phyloP scores from a whole-genome alignment of 148 eudicot species.

The Rhododendron ferrugineum region DNA sequence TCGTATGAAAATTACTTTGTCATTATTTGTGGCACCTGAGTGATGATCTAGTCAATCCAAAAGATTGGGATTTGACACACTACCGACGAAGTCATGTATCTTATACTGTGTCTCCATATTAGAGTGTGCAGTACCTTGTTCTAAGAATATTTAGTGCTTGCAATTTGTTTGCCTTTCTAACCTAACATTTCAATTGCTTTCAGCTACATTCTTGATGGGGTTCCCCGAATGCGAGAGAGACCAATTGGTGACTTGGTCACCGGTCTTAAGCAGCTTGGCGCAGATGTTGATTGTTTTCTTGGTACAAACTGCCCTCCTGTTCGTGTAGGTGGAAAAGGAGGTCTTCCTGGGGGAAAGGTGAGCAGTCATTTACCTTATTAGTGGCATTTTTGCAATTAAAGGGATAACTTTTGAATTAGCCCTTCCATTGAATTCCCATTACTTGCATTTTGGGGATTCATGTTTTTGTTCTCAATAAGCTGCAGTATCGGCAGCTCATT shows the following conservation, averaged over 20 bases:
- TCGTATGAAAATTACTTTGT: neutral
- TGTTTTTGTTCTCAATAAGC: neutral
- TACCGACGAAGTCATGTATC: neutral
- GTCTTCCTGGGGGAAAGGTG: conserved; percentile 98
- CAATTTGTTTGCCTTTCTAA: neutral
- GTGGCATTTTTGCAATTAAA: neutral
- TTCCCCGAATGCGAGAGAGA: conserved; percentile 98
- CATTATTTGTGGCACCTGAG: neutral
- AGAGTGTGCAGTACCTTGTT: neutral
- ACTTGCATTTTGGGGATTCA: neutral
- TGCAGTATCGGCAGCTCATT: neutral
- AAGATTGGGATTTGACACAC: neutral
- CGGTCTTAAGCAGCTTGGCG: conserved; percentile 95
- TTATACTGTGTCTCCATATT: neutral
- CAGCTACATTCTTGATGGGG: conserved; percentile 95
- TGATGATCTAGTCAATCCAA: neutral
- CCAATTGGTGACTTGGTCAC: conserved; percentile 91
- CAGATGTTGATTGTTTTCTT: conserved; percentile 85
- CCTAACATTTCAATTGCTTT: neutral
- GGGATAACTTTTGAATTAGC: neutral
- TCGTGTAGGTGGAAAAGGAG: conserved; percentile 79
- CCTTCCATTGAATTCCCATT: neutral
- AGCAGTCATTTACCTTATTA: neutral
- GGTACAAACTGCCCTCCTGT: conserved; percentile 98
- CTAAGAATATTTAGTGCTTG: neutral